Conservation (phyloP, 345 rosid species). For the Linum usitatissimum region DNA sequence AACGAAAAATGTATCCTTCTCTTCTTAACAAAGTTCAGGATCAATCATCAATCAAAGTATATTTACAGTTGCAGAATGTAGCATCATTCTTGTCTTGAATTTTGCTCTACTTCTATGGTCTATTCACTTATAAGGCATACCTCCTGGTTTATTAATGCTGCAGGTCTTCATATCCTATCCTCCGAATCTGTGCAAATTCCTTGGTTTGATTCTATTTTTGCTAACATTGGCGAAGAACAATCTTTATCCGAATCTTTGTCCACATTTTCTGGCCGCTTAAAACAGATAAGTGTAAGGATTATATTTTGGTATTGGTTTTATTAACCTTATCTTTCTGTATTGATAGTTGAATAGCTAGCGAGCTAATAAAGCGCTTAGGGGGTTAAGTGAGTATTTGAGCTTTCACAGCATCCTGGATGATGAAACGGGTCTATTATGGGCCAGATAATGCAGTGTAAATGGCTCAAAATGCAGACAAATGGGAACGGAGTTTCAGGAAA, state of each 20-base stretch:
- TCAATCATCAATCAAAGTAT: background rate
- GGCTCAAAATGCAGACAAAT: background rate
- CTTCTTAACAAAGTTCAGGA: background rate
- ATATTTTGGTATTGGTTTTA: constrained; percentile 11
- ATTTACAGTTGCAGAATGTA: background rate
- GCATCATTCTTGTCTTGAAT: background rate
- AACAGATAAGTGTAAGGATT: constrained; percentile 71
- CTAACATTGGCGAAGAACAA: constrained; percentile 95
- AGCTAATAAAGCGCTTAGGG: background rate
- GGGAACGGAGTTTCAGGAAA: background rate
- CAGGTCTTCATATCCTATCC: constrained; percentile 77
- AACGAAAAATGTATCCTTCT: background rate
- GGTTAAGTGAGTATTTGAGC: background rate
- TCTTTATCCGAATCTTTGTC: constrained; percentile 85
- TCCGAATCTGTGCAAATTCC: constrained; percentile 79
- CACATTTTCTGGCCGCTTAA: constrained; percentile 90
- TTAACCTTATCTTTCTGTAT: constrained; percentile 6
- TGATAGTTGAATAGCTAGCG: background rate
- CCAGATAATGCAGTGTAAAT: background rate
- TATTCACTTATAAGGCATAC: background rate
- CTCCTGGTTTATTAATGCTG: constrained; percentile 11
- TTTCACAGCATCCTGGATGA: background rate
- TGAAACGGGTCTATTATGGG: background rate
- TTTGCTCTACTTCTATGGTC: background rate
- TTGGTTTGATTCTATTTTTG: constrained; percentile 88